These are phyloP conservation scores for Camellia granthamiana DNA, from an alignment of 148 eudicot species.

Conservation along the genomic window DNA sequence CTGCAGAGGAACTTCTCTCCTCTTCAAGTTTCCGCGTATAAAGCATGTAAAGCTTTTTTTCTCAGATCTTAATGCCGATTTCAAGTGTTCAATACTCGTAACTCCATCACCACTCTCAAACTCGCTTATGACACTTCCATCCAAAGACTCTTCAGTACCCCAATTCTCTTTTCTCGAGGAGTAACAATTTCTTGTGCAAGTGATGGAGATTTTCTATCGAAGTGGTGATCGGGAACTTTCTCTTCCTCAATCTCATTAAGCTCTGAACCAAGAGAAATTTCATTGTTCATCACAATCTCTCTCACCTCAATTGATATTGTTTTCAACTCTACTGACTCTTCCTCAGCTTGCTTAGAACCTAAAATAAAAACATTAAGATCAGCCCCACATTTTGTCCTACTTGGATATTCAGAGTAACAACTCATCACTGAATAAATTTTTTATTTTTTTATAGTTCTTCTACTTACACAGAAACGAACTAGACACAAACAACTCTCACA, in stretches of 20 bases:
- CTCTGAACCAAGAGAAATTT: conserved; percentile 17
- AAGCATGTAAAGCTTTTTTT: conserved; percentile 59
- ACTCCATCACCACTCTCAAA: conserved; percentile 46
- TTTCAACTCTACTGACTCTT: conserved; percentile 31
- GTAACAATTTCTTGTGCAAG: conserved; percentile 44
- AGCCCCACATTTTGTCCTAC: not conserved
- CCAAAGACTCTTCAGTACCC: conserved; percentile 58
- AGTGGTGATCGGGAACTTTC: conserved; percentile 56
- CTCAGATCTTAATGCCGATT: conserved; percentile 50
- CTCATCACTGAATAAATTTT: too few relatives aligned
- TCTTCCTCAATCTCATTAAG: conserved; percentile 57
- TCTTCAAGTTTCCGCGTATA: conserved; percentile 78
- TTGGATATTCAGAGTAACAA: too few relatives aligned
- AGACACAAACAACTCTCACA: too few relatives aligned
- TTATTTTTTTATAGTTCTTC: too few relatives aligned
- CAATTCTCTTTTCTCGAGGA: conserved; percentile 52
- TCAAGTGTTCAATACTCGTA: conserved; percentile 47
- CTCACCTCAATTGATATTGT: conserved; percentile 24
- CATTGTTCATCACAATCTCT: conserved; percentile 22
- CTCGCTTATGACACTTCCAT: conserved; percentile 66
- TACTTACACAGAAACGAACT: too few relatives aligned
- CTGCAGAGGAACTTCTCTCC: conserved; percentile 84
- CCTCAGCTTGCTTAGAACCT: conserved; percentile 37
- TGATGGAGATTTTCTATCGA: conserved; percentile 46
- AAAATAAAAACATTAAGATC: conserved; percentile 7